These are phyloP conservation scores for Fusarium subglutinans DNA, from an alignment of 2,329 filamentous ascomycete species.

Conservation along the genomic window DNA sequence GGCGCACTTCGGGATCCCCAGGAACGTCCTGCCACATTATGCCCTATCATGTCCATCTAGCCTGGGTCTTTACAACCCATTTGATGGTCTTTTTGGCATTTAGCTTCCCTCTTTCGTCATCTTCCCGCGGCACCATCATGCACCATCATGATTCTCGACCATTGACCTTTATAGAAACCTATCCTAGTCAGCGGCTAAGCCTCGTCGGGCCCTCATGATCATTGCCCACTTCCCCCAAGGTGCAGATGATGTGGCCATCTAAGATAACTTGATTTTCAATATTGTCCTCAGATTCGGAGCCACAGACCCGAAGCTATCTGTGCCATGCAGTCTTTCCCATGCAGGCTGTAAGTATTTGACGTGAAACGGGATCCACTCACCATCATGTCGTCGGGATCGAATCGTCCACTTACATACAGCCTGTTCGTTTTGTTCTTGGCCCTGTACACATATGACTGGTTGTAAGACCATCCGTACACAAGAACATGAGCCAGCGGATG, in stretches of 20 bases:
- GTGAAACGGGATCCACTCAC: conserved; percentile 34
- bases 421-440: conserved; percentile 23
- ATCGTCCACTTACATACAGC: conserved; percentile 16
- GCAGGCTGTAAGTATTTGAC: conserved; percentile 28
- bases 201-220: conserved; percentile 12
- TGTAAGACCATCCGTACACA: conserved; percentile 31
- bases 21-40: conserved; percentile 35
- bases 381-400: conserved; percentile 24
- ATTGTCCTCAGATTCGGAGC: conserved; percentile 12
- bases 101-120: conserved; percentile 35
- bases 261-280: not conserved
- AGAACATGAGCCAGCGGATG: conserved; percentile 12
- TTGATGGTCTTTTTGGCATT: conserved; percentile 15
- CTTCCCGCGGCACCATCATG: conserved; percentile 39
- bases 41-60: conserved; percentile 19
- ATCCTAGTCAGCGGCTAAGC: conserved; percentile 15
- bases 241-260: conserved; percentile 2
- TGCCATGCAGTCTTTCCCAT: conserved; percentile 34
- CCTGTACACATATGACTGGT: conserved; percentile 29
- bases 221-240: conserved; percentile 17
- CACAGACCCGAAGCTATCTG: conserved; percentile 24
- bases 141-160: conserved; percentile 31
- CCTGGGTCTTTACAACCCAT: conserved; percentile 2
- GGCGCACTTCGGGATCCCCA: conserved; percentile 43
- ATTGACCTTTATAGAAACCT: conserved; percentile 28